These are phyloP conservation scores for Byssothecium circinans DNA, from an alignment of 2,329 filamentous ascomycete species.

Conservation along the genomic window DNA sequence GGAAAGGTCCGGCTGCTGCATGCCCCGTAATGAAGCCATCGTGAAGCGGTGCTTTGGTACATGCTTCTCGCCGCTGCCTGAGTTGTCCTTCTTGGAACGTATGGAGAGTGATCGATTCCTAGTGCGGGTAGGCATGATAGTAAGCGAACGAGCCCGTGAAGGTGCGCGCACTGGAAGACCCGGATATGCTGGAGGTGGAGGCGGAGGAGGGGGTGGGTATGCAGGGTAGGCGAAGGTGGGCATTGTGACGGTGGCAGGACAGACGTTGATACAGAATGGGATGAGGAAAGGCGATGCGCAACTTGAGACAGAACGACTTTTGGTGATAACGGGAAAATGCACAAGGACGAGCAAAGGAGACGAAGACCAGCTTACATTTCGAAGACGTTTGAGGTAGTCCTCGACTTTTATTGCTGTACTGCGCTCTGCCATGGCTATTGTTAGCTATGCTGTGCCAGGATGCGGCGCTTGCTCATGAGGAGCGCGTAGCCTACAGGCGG, in stretches of 20 bases:
- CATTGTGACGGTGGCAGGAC: conserved; percentile 17
- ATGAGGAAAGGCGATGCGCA: too few relatives aligned
- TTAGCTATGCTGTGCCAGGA: conserved; percentile 25
- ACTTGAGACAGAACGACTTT: too few relatives aligned
- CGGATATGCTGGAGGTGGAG: conserved; percentile 30
- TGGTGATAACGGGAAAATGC: conserved; percentile 1
- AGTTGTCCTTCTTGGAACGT: conserved; percentile 62
- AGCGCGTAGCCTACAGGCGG: conserved; percentile 21
- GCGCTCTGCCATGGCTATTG: conserved; percentile 20
- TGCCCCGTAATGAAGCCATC: conserved; percentile 81
- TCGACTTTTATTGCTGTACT: conserved; percentile 17
- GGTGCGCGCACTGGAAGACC: conserved; percentile 23
- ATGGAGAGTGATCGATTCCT: conserved; percentile 77
- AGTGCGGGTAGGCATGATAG: conserved; percentile 22
- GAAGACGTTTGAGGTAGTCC: conserved; percentile 8
- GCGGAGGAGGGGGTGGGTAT: conserved; percentile 24
- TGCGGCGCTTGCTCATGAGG: conserved; percentile 8
- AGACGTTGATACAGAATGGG: conserved; percentile 8
- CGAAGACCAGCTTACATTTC: conserved; percentile 41
- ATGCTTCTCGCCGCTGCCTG: conserved; percentile 47
- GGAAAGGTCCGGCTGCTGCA: conserved; percentile 83
- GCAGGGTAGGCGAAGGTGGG: conserved; percentile 26
- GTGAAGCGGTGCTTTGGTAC: conserved; percentile 71
- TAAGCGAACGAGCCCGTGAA: conserved; percentile 35
- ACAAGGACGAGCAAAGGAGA: conserved; percentile 9